Evolutionary conservation across 331 rosid species (phyloP), one percentile per base, ranked within the genome.

Genomic region (Malus hybrid): DNA sequence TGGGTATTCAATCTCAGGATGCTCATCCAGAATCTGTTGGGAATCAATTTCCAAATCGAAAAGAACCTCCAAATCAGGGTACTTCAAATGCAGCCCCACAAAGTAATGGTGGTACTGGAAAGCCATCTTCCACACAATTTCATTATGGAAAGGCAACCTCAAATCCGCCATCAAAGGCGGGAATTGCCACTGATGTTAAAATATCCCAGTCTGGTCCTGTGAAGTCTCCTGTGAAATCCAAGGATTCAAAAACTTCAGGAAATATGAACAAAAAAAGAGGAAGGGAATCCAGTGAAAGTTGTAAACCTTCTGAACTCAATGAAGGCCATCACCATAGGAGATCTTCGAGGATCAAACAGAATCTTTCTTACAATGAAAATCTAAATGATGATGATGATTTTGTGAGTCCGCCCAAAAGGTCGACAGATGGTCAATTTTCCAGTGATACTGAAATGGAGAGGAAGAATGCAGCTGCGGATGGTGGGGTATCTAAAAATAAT

Each of bases 341-440:
- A 86, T 76, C 89, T 73, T 70, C 87, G 33, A 82, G 88, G 80
- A 72, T 81, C 56, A 93, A 82, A 70, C 85, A 81, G 75, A 79
- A 62, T 68, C 81, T 79, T 86, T 73, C 83, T 7, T 78, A 29
- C 84, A 32, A 30, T 63, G 81, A 85, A 73, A 77, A 80, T 74
- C 82, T 66, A 69, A 75, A 71, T 68, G 71, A 74, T 74, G 85
- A 77, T 68, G 75, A 77, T 77, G 82, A 77, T 79, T 75, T 80
- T 82, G 76, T 72, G 55, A 75, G 36, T 77, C 74, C 84, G 48
- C 79, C 81, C 50, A 89, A 89, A 75, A 83, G 72, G 79, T 66
- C 82, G 10, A 83, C 55, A 15, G 77, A 15, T 32, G 44, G 75
- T 64, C 78, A 48, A 66, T 80, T 84, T n/a, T 82, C 78, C 74